Evolutionary conservation across 2,329 filamentous ascomycete species (phyloP).

Genomic region (Macroventuria anomochaeta): DNA sequence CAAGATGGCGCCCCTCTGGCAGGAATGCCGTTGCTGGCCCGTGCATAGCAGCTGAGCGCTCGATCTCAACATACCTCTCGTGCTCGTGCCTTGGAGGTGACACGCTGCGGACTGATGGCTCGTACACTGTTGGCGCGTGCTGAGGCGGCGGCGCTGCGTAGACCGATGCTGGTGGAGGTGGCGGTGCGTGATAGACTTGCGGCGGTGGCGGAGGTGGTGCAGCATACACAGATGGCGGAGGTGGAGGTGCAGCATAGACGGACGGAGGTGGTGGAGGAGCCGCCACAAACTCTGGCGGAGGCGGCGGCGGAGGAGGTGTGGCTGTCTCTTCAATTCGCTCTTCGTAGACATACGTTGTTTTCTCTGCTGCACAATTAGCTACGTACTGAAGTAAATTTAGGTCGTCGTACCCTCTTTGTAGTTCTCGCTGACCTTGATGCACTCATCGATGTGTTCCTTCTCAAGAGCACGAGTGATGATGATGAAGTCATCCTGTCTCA

Average conservation of each 20-base stretch:
- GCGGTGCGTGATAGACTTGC: conserved; percentile 16
- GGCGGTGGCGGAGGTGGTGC: conserved; percentile 16
- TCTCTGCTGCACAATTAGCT: conserved; percentile 30
- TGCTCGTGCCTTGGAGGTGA: conserved; percentile 45
- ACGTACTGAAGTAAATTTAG: not conserved
- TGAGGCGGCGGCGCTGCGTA: conserved; percentile 28
- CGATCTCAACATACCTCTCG: conserved; percentile 50
- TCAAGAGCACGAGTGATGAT: conserved; percentile 84
- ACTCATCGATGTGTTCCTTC: conserved; percentile 88
- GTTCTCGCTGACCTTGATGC: conserved; percentile 81
- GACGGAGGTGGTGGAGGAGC: conserved; percentile 24
- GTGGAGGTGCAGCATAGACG: conserved; percentile 21
- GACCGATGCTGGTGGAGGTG: conserved; percentile 31
- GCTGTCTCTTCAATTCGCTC: conserved; percentile 28
- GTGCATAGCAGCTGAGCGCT: conserved; percentile 56
- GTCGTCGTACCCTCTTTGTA: conserved; percentile 61
- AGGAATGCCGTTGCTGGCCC: conserved; percentile 58
- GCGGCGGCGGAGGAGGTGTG: conserved; percentile 33
- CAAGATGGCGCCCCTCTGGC: conserved; percentile 46
- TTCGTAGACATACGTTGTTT: conserved; percentile 48
- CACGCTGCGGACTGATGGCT: conserved; percentile 40
- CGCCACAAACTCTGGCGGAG: conserved; percentile 26
- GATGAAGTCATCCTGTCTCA: conserved; percentile 73
- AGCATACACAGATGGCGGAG: conserved; percentile 21
- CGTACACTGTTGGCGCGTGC: conserved; percentile 36